phyloP scores from a whole-genome alignment of 2,329 filamentous ascomycete species.

The Pyrenochaeta sp. region DNA sequence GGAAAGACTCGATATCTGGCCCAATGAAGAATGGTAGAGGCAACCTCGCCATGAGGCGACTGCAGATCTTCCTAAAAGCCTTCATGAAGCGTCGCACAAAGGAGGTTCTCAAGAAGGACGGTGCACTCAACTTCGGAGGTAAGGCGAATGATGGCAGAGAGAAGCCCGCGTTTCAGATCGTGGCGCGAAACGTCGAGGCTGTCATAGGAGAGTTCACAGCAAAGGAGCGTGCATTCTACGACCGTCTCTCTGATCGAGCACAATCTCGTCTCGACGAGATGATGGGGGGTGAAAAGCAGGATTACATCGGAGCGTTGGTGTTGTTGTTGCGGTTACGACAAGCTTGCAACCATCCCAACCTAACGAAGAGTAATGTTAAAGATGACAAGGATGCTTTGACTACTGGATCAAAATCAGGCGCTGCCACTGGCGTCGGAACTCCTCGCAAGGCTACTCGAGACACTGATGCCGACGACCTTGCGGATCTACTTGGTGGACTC shows the following conservation, averaged over 20 bases:
- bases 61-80: slow-evolving; percentile 85
- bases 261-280: slow-evolving; percentile 88
- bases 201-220: slow-evolving; percentile 80
- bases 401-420: slow-evolving; percentile 62
- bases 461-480: slow-evolving; percentile 80
- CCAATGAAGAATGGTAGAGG: slow-evolving; percentile 92
- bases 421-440: slow-evolving; percentile 45
- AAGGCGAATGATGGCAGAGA: slow-evolving; percentile 66
- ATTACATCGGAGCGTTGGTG: slow-evolving; percentile 93
- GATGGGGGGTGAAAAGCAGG: slow-evolving; percentile 80
- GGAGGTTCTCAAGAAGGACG: slow-evolving; percentile 90
- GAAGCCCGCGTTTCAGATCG: slow-evolving; percentile 83
- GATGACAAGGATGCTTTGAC: slow-evolving; percentile 87
- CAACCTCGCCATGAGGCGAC: slow-evolving; percentile 83
- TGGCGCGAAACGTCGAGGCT: slow-evolving; percentile 85
- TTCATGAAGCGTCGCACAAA: slow-evolving; percentile 99
- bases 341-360: slow-evolving; percentile 90
- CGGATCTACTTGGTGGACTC: slow-evolving; percentile 85
- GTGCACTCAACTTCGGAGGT: slow-evolving; percentile 79
- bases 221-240: slow-evolving; percentile 85
- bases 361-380: slow-evolving; percentile 84
- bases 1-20: slow-evolving; percentile 89
- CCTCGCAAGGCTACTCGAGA: slow-evolving; percentile 56
- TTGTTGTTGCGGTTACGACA: slow-evolving; percentile 90
- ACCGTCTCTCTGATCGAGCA: slow-evolving; percentile 81